A percentile compares a stretch with the other conserved stretches of the same genome.
These are phyloP conservation scores for Cucumis melo DNA, from an alignment of 306 rosid species.

Conservation along the genomic window DNA sequence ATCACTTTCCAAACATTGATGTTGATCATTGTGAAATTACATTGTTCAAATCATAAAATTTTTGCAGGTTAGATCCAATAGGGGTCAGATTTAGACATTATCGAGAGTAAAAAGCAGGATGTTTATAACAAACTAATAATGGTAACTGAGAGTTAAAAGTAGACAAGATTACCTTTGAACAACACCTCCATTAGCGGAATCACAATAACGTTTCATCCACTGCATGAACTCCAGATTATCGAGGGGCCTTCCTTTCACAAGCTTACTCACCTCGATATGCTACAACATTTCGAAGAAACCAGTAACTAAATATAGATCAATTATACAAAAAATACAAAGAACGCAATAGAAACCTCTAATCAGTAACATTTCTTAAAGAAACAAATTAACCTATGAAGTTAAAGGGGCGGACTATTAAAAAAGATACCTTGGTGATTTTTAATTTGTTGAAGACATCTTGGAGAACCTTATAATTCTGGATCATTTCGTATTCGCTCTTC, in stretches of 20 bases:
- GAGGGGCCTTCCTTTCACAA: constrained; percentile 84
- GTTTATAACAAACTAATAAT: not conserved
- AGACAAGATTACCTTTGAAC: constrained; percentile 25
- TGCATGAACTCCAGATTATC: constrained; percentile 96
- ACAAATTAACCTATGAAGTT: not conserved
- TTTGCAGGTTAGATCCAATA: not conserved
- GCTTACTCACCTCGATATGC: constrained; percentile 87
- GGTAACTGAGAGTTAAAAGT: not conserved
- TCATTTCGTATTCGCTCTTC: constrained; percentile 90
- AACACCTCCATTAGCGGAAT: constrained; percentile 53
- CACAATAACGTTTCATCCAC: constrained; percentile 94
- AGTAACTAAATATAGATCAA: not conserved
- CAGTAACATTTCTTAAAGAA: not conserved
- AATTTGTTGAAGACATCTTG: constrained; percentile 90
- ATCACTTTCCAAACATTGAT: not conserved
- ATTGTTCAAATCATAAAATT: not conserved
- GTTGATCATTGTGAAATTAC: not conserved
- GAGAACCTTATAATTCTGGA: constrained; percentile 95
- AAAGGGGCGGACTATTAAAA: not conserved
- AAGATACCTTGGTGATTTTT: constrained; percentile 70
- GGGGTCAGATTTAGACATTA: not conserved
- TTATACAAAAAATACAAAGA: not conserved
- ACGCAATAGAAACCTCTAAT: not conserved
- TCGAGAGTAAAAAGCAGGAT: not conserved
- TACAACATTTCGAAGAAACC: constrained; percentile 6